Percentiles rank a stretch among this genome's conserved stretches.
Conservation (phyloP, 306 rosid species). For the Gastrolobium bilobum region DNA sequence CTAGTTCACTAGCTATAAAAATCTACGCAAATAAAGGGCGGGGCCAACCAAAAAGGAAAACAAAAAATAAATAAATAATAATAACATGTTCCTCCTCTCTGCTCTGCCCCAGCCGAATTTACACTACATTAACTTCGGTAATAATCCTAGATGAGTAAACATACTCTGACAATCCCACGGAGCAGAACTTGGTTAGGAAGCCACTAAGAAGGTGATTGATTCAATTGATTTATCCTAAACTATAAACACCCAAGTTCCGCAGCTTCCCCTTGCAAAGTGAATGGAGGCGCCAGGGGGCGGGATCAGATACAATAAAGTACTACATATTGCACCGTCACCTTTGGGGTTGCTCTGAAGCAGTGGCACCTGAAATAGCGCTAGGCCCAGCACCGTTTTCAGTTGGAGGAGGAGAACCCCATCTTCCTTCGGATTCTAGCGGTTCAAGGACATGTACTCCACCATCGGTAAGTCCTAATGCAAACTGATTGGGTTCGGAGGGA, state of each 20-base stretch:
- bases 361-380: slow-evolving; percentile 70
- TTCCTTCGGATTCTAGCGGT: slow-evolving; percentile 93
- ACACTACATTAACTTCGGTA: slow-evolving; percentile 45
- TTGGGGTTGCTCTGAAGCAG: slow-evolving; percentile 83
- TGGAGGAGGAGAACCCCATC: slow-evolving; percentile 96
- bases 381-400: slow-evolving; percentile 94
- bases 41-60: slow-evolving; percentile 16
- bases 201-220: slow-evolving; percentile 60
- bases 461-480: slow-evolving; percentile 92
- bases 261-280: slow-evolving; percentile 68
- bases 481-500: slow-evolving; percentile 93
- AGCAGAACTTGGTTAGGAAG: slow-evolving; percentile 53
- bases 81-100: slow-evolving; percentile 51
- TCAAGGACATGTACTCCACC: slow-evolving; percentile 95
- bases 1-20: slow-evolving; percentile 52
- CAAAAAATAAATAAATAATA: slow-evolving; percentile 35
- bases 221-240: slow-evolving; percentile 68
- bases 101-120: slow-evolving; percentile 52
- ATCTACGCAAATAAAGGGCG: slow-evolving; percentile 46
- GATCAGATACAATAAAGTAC: slow-evolving; percentile 56
- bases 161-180: slow-evolving; percentile 48
- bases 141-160: slow-evolving; percentile 56
- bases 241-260: slow-evolving; percentile 63
- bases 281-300: slow-evolving; percentile 59
- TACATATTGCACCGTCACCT: slow-evolving; percentile 61